A percentile compares a stretch with the other conserved stretches of the same genome.
phyloP scores from a whole-genome alignment of 2,329 filamentous ascomycete species.

The Pseudocercospora macadamiae region DNA sequence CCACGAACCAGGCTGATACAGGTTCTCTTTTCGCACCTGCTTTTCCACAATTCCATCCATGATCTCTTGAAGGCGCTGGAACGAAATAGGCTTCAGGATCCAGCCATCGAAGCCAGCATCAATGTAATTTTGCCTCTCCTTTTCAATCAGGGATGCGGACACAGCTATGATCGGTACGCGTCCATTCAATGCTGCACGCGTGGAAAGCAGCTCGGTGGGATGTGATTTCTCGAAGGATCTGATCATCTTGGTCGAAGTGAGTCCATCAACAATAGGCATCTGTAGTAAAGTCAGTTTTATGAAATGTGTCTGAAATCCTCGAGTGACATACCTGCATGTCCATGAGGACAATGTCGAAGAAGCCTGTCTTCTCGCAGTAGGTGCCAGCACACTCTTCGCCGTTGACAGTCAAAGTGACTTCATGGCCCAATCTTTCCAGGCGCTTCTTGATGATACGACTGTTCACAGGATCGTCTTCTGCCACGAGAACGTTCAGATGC shows the following conservation, averaged over 20 bases:
- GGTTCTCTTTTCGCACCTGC: slow-evolving; percentile 59
- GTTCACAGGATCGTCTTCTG: slow-evolving; percentile 88
- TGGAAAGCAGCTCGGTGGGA: slow-evolving; percentile 58
- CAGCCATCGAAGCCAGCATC: slow-evolving; percentile 84
- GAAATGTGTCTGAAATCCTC: too few species aligned
- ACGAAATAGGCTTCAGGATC: slow-evolving; percentile 88
- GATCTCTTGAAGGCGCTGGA: slow-evolving; percentile 70
- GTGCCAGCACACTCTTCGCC: slow-evolving; percentile 79
- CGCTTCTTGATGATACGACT: slow-evolving; percentile 79
- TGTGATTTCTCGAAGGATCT: slow-evolving; percentile 67
- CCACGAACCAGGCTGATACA: slow-evolving; percentile 76
- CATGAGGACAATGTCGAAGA: slow-evolving; percentile 83
- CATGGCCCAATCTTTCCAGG: slow-evolving; percentile 74
- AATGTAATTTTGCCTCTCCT: slow-evolving; percentile 68
- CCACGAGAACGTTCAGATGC: slow-evolving; percentile 70
- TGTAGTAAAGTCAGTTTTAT: slow-evolving; percentile 44
- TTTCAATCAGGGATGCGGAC: slow-evolving; percentile 78
- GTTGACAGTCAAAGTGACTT: slow-evolving; percentile 73
- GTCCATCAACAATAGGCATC: slow-evolving; percentile 92
- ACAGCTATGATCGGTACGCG: slow-evolving; percentile 83
- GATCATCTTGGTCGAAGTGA: slow-evolving; percentile 82
- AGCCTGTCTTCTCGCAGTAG: slow-evolving; percentile 64
- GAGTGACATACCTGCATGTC: slow-evolving; percentile 75
- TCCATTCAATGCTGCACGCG: slow-evolving; percentile 61
- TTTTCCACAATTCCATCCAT: slow-evolving; percentile 70